Evolutionary conservation across 306 rosid genomes (phyloP).

Genomic region (Gillenia trifoliata): DNA sequence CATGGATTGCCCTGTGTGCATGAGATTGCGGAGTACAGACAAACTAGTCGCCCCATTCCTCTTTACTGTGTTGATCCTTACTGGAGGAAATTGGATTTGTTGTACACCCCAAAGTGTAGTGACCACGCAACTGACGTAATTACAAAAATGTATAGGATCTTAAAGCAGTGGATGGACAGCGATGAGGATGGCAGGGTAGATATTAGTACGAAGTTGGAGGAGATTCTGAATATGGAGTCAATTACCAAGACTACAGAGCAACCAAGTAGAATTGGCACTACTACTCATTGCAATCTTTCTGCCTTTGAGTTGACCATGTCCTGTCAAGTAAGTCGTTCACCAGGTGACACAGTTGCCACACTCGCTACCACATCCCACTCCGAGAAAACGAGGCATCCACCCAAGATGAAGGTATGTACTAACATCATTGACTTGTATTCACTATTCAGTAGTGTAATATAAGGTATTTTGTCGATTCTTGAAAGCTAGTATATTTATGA

Average conservation of each 20-base stretch:
- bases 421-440: not conserved
- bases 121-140: not conserved
- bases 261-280: not conserved
- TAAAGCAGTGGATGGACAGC: not conserved
- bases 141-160: not conserved
- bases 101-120: not conserved
- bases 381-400: not conserved
- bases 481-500: not conserved
- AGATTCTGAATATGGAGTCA: not conserved
- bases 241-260: not conserved
- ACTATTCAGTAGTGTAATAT: not conserved
- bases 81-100: not conserved
- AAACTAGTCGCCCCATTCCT: not conserved
- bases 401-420: not conserved
- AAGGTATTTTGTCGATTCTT: not conserved
- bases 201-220: not conserved
- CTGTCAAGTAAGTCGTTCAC: not conserved
- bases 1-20: not conserved
- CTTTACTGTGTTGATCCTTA: not conserved
- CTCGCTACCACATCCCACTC: not conserved
- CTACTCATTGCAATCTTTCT: not conserved
- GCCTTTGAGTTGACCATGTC: not conserved
- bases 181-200: not conserved
- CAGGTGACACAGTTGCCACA: not conserved
- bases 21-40: slow-evolving; percentile 1